A percentile compares a stretch with the other conserved stretches of the same genome.
Conservation (phyloP, 352 stramenopile species). For the Globisporangium cylindrosporum region DNA sequence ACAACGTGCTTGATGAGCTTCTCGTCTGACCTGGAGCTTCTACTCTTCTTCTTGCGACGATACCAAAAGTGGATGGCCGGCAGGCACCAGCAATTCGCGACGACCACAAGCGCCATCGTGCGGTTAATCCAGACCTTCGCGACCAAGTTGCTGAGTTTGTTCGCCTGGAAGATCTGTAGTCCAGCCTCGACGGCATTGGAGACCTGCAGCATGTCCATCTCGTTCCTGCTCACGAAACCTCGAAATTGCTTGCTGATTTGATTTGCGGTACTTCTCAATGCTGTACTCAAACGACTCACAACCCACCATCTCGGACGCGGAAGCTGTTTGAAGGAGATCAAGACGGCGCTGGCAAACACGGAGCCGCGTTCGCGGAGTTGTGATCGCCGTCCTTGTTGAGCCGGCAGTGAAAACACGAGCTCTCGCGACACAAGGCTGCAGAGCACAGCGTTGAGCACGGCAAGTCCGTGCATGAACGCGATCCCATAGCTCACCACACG, state of each 20-base stretch:
- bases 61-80: constrained; percentile 13
- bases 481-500: not conserved
- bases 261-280: not conserved
- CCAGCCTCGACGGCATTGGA: constrained; percentile 11
- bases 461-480: constrained; percentile 12
- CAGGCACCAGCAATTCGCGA: constrained; percentile 23
- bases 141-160: constrained; percentile 21
- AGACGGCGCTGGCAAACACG: not conserved
- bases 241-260: too few relatives aligned
- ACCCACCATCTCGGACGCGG: constrained; percentile 10
- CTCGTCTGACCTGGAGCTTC: not conserved
- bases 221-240: not conserved
- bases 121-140: constrained; percentile 20
- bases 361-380: not conserved
- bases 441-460: constrained; percentile 6
- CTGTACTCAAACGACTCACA: not conserved
- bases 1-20: not conserved
- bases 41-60: not conserved
- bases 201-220: not conserved
- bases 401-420: constrained; percentile 15
- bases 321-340: not conserved
- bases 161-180: constrained; percentile 24
- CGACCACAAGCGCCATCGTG: constrained; percentile 7
- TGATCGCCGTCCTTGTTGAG: not conserved
- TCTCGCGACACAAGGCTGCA: constrained; percentile 13